phyloP scores from a whole-genome alignment of 2,329 filamentous ascomycete species.

The Cladophialophora exuberans region DNA sequence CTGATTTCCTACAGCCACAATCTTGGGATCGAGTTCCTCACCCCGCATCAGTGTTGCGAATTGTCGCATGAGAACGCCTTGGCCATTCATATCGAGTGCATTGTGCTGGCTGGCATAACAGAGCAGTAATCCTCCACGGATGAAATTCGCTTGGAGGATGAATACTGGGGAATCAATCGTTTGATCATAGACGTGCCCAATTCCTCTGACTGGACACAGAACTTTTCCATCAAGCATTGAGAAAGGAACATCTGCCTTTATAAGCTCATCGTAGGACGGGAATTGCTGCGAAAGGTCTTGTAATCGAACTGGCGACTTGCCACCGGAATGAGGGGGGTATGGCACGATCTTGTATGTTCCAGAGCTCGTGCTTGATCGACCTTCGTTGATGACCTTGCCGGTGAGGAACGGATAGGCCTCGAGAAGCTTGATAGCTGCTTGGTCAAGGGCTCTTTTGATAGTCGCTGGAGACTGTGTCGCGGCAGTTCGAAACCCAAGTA shows the following conservation, averaged over 20 bases:
- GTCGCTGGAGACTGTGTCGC: background rate
- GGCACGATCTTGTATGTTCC: slow-evolving; percentile 25
- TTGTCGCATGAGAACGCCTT: slow-evolving; percentile 12
- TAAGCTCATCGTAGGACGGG: slow-evolving; percentile 30
- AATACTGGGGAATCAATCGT: slow-evolving; percentile 29
- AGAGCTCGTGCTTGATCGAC: slow-evolving; percentile 14
- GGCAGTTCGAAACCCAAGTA: slow-evolving; percentile 12
- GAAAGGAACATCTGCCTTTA: slow-evolving; percentile 34
- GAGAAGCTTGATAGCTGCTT: slow-evolving; percentile 10
- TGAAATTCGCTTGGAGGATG: slow-evolving; percentile 35
- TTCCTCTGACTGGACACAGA: slow-evolving; percentile 34
- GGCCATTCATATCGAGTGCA: slow-evolving; percentile 31
- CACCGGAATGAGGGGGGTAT: slow-evolving; percentile 21
- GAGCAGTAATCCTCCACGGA: slow-evolving; percentile 34
- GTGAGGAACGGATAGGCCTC: slow-evolving; percentile 11
- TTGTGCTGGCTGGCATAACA: slow-evolving; percentile 35
- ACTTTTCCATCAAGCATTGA: slow-evolving; percentile 38
- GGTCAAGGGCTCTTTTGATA: slow-evolving; percentile 9
- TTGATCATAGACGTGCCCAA: slow-evolving; percentile 31
- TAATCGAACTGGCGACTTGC: slow-evolving; percentile 28
- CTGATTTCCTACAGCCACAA: slow-evolving; percentile 10
- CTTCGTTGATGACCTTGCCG: slow-evolving; percentile 15
- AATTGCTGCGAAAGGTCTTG: slow-evolving; percentile 29
- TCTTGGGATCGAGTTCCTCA: slow-evolving; percentile 6
- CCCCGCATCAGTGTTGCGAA: slow-evolving; percentile 9